Percentiles rank a stretch among this genome's conserved stretches.
These are phyloP conservation scores for Phoenix roebelenii DNA, from an alignment of 176 grass and related monocot genomes.

Conservation along the genomic window DNA sequence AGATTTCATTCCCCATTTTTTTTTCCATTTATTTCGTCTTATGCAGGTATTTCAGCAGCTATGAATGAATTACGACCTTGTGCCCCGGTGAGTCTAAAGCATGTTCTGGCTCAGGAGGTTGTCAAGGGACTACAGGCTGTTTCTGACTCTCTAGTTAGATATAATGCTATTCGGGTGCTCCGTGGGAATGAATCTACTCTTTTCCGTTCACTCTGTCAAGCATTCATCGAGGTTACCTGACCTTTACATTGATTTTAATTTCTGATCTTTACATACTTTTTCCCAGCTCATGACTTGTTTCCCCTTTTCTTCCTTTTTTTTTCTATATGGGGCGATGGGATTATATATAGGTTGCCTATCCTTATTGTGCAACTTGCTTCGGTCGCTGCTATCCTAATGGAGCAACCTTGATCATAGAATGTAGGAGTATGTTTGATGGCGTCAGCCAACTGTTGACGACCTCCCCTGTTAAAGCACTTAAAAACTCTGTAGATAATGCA, in stretches of 20 bases:
- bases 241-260: conserved; percentile 3
- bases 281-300: too few species aligned
- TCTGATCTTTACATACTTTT: neutral
- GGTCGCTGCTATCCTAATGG: conserved; percentile 87
- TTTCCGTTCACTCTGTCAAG: conserved; percentile 83
- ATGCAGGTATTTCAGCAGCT: conserved; percentile 79
- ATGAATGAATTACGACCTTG: conserved; percentile 96
- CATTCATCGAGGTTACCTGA: conserved; percentile 71
- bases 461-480: conserved; percentile 25
- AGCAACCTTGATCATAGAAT: conserved; percentile 61
- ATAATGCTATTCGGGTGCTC: conserved; percentile 89
- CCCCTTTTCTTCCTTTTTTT: neutral
- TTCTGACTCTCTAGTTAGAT: conserved; percentile 86
- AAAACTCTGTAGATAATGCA: conserved; percentile 27
- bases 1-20: neutral
- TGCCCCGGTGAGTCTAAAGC: conserved; percentile 75
- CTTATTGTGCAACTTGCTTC: conserved; percentile 73
- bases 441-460: conserved; percentile 55
- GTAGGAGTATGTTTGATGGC: conserved; percentile 40
- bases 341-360: conserved; percentile 45
- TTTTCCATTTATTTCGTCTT: conserved; percentile 1
- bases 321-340: neutral
- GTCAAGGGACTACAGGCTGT: conserved; percentile 73
- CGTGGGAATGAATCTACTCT: conserved; percentile 81
- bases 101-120: conserved; percentile 73